Evolutionary conservation across 768 basidiomycete genomes (phyloP), one percentile per base, ranked within the genome.

Genomic region (Kwoniella mangroviensis): DNA sequence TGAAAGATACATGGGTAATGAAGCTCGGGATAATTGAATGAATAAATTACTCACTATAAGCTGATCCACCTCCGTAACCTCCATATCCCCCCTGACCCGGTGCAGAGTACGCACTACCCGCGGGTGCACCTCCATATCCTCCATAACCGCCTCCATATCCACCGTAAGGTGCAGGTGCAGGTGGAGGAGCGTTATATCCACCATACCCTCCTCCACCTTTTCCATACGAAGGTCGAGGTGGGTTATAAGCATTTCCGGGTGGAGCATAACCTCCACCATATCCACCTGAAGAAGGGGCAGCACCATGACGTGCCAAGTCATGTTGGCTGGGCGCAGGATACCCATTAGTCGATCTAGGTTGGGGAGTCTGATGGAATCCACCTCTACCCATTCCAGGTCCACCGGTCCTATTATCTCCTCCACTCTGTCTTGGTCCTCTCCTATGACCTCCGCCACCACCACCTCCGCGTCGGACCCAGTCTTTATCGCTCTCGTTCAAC

Each of bases 401-500:
- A 51, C 65, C 74, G 42, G 63, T 68, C 15, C 65, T 60, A 24
- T 65, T 34, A 19, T 65, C 59, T 40, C 63, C 62, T 19, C 59
- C 63, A 63, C 74, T 69, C 61, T 72, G 67, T 40, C 71, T 56
- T 34, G 72, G 68, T 55, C 77, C 68, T 43, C 76, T 67, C 40
- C 75, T 63, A 28, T 52, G 42, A n/a, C 77, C 71, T 24, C 77
- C 73, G 26, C 81, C 71, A 40, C 80, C 76, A 45, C 73, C 63
- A 26, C 86, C 84, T 19, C 86, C 84, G 11, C 85, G 75, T 28
- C 91, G 87, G 0, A 89, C 87, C 26, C 84, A 84, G 73, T 94
- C 93, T 63, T 91, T 84, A 79, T 99, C 97, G 34, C 85, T 84
- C 2, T 89, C 81, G 12, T 87, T 88, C 49, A 99, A 86, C 1